A percentile compares a stretch with the other conserved stretches of the same genome.
Conservation (phyloP, 1,284 basidiomycete genomes). For the Ustilago bromivora region DNA sequence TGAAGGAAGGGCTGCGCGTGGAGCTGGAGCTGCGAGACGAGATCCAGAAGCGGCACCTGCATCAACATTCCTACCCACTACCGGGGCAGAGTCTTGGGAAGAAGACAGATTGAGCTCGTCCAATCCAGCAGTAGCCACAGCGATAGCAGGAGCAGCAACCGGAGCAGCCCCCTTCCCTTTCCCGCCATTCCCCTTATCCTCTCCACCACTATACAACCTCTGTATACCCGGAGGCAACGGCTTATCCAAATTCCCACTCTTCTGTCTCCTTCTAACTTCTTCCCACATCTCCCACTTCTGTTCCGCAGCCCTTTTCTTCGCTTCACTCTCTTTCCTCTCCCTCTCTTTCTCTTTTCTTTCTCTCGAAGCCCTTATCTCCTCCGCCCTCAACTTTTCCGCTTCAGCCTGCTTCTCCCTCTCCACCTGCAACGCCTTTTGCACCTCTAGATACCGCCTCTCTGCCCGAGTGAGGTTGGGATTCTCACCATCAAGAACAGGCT, state of each 20-base stretch:
- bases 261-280: constrained; percentile 52
- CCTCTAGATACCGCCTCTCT: constrained; percentile 50
- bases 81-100: neutral
- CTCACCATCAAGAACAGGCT: constrained; percentile 31
- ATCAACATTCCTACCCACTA: neutral
- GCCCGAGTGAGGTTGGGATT: constrained; percentile 28
- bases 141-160: neutral
- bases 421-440: constrained; percentile 46
- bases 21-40: neutral
- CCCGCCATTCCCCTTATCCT: constrained; percentile 2
- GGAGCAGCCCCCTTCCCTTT: neutral
- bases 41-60: neutral
- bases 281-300: constrained; percentile 61
- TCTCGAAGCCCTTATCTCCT: constrained; percentile 21
- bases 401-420: constrained; percentile 54
- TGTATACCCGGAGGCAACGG: constrained; percentile 38
- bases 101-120: neutral
- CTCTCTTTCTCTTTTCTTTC: constrained; percentile 45
- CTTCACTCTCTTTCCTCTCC: constrained; percentile 49
- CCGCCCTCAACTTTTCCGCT: constrained; percentile 38
- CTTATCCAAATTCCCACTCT: constrained; percentile 14
- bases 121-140: neutral
- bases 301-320: constrained; percentile 43
- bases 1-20: neutral
- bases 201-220: constrained; percentile 38